Evolutionary conservation across 805 yeast species (phyloP).

Genomic region (Cyberlindnera mrakii): DNA sequence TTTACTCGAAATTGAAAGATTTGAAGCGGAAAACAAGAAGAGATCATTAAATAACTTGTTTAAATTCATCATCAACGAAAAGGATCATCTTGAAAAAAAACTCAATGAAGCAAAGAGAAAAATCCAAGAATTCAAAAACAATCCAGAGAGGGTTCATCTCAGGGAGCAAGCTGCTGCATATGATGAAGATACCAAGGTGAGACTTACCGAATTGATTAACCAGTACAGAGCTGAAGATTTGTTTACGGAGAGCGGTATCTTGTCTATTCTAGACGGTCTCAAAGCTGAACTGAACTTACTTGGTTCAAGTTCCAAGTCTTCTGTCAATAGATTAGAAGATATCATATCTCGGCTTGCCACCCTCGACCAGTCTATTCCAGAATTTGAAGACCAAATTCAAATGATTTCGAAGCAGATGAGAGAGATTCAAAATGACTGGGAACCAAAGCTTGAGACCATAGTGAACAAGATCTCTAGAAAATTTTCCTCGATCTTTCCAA

Average conservation of each 20-base stretch:
- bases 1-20: slow-evolving; percentile 21
- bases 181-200: slow-evolving; percentile 32
- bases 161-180: slow-evolving; percentile 27
- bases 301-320: slow-evolving; percentile 32
- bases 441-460: slow-evolving; percentile 48
- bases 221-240: slow-evolving; percentile 28
- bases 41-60: slow-evolving; percentile 26
- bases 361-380: slow-evolving; percentile 17
- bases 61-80: slow-evolving; percentile 25
- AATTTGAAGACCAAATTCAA: slow-evolving; percentile 18
- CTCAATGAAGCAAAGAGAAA: slow-evolving; percentile 26
- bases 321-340: slow-evolving; percentile 28
- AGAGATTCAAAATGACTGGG: slow-evolving; percentile 46
- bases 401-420: slow-evolving; percentile 28
- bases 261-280: slow-evolving; percentile 36
- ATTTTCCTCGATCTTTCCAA: slow-evolving; percentile 59
- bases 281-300: slow-evolving; percentile 38
- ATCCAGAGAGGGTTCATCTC: slow-evolving; percentile 24
- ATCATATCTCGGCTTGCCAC: slow-evolving; percentile 20
- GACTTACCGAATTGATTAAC: slow-evolving; percentile 34
- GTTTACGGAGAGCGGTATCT: slow-evolving; percentile 34
- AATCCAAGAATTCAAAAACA: slow-evolving; percentile 17
- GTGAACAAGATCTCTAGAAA: slow-evolving; percentile 52
- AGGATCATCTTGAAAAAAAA: slow-evolving; percentile 21
- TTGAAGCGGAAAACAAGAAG: slow-evolving; percentile 37